These are phyloP conservation scores for Acer campestre DNA, from an alignment of 345 rosid genomes.

Conservation along the genomic window DNA sequence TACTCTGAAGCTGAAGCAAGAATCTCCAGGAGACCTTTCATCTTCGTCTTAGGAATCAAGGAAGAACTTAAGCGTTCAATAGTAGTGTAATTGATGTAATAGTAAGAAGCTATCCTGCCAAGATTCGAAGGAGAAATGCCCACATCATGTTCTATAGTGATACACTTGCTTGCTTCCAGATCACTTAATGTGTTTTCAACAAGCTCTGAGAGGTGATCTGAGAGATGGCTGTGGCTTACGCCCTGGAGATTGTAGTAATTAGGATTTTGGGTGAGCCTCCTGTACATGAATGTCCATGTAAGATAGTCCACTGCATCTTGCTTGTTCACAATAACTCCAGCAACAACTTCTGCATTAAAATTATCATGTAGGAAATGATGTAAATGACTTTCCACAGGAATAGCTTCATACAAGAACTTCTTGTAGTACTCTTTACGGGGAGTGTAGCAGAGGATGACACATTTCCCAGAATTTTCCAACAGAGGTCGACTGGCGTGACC, in stretches of 20 bases:
- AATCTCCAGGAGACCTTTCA: constrained; percentile 91
- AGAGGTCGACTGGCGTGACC: constrained; percentile 91
- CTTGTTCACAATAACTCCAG: constrained; percentile 76
- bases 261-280: constrained; percentile 91
- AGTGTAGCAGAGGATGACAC: constrained; percentile 85
- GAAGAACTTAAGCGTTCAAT: constrained; percentile 90
- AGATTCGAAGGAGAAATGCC: constrained; percentile 79
- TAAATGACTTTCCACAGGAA: constrained; percentile 89
- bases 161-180: constrained; percentile 81
- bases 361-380: constrained; percentile 90
- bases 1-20: constrained; percentile 91
- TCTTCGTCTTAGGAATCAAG: constrained; percentile 79
- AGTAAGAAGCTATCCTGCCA: constrained; percentile 88
- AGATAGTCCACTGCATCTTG: constrained; percentile 97
- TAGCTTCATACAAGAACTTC: constrained; percentile 88
- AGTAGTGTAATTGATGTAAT: constrained; percentile 82
- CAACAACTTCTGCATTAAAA: constrained; percentile 87
- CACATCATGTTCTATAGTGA: constrained; percentile 74
- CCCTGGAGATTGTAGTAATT: constrained; percentile 98
- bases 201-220: constrained; percentile 95
- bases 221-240: constrained; percentile 89
- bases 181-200: constrained; percentile 82
- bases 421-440: constrained; percentile 92
- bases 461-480: constrained; percentile 85
- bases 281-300: constrained; percentile 95